A percentile compares a stretch with the other conserved stretches of the same genome.
Evolutionary conservation across 2,329 filamentous ascomycete species (phyloP).

Genomic region (Aspergillus fischeri): DNA sequence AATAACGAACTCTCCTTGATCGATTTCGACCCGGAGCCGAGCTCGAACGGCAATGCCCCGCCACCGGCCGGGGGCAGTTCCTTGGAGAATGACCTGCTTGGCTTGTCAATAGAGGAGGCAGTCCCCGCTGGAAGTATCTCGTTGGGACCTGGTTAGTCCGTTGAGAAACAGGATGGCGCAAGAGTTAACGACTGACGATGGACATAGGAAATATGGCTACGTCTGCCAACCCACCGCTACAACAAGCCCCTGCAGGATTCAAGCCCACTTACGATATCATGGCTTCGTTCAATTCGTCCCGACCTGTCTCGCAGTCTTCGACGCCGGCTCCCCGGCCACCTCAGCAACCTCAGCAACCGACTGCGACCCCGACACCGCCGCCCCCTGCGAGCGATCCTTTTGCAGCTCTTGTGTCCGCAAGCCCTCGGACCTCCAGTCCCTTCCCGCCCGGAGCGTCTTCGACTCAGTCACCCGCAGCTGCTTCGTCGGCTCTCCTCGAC

Average conservation of each 20-base stretch:
- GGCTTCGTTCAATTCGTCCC: conserved; percentile 46
- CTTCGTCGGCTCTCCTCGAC: conserved; percentile 33
- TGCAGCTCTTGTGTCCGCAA: conserved; percentile 52
- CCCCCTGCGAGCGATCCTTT: conserved; percentile 54
- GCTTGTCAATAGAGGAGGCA: conserved; percentile 72
- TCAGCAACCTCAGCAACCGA: conserved; percentile 31
- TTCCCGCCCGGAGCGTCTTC: conserved; percentile 26
- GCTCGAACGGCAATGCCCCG: conserved; percentile 42
- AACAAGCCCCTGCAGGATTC: conserved; percentile 43
- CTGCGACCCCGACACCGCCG: conserved; percentile 32
- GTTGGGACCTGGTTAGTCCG: conserved; percentile 64
- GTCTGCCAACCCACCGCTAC: conserved; percentile 27
- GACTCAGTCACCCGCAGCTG: conserved; percentile 14
- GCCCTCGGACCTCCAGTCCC: conserved; percentile 46
- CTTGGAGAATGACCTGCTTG: conserved; percentile 85
- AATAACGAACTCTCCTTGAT: conserved; percentile 86
- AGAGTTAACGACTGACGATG: conserved; percentile 33
- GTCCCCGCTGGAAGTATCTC: conserved; percentile 76
- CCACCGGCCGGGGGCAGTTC: conserved; percentile 55
- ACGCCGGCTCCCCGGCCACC: conserved; percentile 44
- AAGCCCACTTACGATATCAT: conserved; percentile 57
- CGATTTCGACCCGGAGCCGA: conserved; percentile 68
- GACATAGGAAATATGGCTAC: conserved; percentile 33
- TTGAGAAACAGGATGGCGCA: conserved; percentile 46
- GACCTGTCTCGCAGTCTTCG: conserved; percentile 46